These are phyloP conservation scores for Apiotrichum montevideense DNA, from an alignment of 1,284 basidiomycete genomes.

Conservation along the genomic window DNA sequence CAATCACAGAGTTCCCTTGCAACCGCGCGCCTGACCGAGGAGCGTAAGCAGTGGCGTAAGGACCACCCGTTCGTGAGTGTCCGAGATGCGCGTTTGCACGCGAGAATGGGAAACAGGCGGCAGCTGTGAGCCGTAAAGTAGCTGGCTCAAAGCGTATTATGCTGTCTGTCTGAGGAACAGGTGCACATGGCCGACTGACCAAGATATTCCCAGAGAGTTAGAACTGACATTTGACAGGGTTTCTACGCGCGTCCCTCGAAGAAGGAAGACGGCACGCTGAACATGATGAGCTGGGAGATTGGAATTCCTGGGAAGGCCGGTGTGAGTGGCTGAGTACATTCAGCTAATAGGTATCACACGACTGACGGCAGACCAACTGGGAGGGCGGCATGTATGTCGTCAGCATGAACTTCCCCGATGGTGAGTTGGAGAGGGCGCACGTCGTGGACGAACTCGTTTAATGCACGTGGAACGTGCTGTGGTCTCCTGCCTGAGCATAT, in stretches of 20 bases:
- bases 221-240: constrained; percentile 55
- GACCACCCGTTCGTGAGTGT: constrained; percentile 93
- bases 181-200: no score
- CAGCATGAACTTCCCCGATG: constrained; percentile 89
- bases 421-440: constrained; percentile 48
- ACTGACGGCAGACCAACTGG: constrained; percentile 76
- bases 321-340: constrained; percentile 52
- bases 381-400: constrained; percentile 92
- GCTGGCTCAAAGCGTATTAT: no score
- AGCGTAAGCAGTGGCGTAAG: constrained; percentile 98
- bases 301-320: constrained; percentile 81
- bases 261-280: constrained; percentile 83
- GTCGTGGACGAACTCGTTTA: no score
- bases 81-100: neutral
- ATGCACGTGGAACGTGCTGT: no score
- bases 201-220: no score
- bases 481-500: constrained; percentile 13
- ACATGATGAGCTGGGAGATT: constrained; percentile 97
- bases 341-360: constrained; percentile 39
- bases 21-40: constrained; percentile 58
- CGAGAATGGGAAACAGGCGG: no score
- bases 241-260: constrained; percentile 94
- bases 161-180: no score
- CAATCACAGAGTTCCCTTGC: constrained; percentile 24
- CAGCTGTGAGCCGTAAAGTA: no score